Conservation (phyloP, 1,139 yeast genomes). For the Wickerhamiella infanticola region DNA sequence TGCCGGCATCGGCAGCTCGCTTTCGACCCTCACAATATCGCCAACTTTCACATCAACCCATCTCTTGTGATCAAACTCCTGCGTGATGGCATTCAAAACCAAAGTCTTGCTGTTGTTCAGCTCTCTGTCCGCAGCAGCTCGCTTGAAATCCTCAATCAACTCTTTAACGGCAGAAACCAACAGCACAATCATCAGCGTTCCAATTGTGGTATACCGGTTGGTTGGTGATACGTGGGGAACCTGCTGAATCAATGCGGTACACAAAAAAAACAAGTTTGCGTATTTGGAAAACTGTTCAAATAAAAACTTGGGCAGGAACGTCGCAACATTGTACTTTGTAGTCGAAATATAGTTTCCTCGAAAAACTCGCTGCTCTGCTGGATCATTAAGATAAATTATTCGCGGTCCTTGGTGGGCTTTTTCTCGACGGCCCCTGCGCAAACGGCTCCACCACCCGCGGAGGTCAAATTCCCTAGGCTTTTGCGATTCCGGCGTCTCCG, state of each 20-base stretch:
- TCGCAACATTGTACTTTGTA: conserved; percentile 88
- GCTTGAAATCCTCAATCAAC: conserved; percentile 74
- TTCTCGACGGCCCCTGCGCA: conserved; percentile 27
- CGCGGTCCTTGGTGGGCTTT: conserved; percentile 38
- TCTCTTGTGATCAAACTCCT: conserved; percentile 46
- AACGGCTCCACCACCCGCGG: conserved; percentile 34
- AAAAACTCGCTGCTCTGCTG: conserved; percentile 41
- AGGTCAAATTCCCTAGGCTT: conserved; percentile 37
- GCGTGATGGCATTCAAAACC: conserved; percentile 41
- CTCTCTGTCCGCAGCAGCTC: conserved; percentile 80
- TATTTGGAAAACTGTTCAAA: conserved; percentile 96
- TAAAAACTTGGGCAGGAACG: conserved; percentile 84
- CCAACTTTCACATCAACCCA: conserved; percentile 92
- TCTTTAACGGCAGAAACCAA: conserved; percentile 88
- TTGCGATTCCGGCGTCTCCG: conserved; percentile 1
- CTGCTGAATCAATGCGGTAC: conserved; percentile 89
- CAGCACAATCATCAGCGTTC: conserved; percentile 71
- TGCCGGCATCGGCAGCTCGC: conserved; percentile 91
- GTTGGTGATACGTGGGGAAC: conserved; percentile 96
- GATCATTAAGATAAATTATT: conserved; percentile 50
- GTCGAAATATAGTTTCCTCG: conserved; percentile 83
- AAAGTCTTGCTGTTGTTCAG: conserved; percentile 64
- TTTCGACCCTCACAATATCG: conserved; percentile 68
- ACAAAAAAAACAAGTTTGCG: conserved; percentile 85
- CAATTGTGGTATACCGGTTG: conserved; percentile 87